Conservation (phyloP, 1,139 yeast species). For the Yueomyces sp. region DNA sequence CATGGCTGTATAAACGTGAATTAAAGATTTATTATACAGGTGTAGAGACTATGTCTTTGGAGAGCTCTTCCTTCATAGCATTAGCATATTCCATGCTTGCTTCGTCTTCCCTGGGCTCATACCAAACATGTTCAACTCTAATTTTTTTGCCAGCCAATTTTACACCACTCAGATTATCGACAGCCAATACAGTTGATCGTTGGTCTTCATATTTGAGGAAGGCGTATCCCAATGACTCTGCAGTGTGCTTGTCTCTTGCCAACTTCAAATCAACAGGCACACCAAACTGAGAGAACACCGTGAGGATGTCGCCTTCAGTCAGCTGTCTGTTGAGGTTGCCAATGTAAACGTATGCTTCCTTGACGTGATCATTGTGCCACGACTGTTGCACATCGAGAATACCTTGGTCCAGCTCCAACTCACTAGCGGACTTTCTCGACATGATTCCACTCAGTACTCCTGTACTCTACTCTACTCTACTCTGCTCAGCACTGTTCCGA, state of each 20-base stretch:
- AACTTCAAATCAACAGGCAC: slow-evolving; percentile 69
- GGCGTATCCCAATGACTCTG: slow-evolving; percentile 66
- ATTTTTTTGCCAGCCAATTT: slow-evolving; percentile 44
- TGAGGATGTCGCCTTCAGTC: slow-evolving; percentile 62
- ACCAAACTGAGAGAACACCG: slow-evolving; percentile 83
- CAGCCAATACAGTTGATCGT: slow-evolving; percentile 70
- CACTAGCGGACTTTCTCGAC: slow-evolving; percentile 9
- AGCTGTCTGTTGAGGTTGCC: slow-evolving; percentile 60
- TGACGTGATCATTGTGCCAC: slow-evolving; percentile 81
- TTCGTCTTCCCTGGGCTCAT: slow-evolving; percentile 22
- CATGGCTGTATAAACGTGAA: too few species aligned
- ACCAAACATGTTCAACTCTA: slow-evolving; percentile 69
- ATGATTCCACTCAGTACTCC: too few species aligned
- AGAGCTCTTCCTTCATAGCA: too few species aligned
- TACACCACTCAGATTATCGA: slow-evolving; percentile 77
- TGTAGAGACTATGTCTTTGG: too few species aligned
- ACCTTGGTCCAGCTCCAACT: slow-evolving; percentile 52
- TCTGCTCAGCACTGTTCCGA: too few species aligned
- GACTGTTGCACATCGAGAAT: slow-evolving; percentile 47
- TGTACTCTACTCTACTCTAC: too few species aligned
- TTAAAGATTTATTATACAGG: too few species aligned
- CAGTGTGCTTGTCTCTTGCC: slow-evolving; percentile 55
- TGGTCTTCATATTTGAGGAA: slow-evolving; percentile 76
- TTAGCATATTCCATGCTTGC: too few species aligned
- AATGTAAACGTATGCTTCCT: slow-evolving; percentile 52